Base-by-base conservation (phyloP, 1,284 basidiomycete genomes). In the Thelephora terrestris region DNA sequence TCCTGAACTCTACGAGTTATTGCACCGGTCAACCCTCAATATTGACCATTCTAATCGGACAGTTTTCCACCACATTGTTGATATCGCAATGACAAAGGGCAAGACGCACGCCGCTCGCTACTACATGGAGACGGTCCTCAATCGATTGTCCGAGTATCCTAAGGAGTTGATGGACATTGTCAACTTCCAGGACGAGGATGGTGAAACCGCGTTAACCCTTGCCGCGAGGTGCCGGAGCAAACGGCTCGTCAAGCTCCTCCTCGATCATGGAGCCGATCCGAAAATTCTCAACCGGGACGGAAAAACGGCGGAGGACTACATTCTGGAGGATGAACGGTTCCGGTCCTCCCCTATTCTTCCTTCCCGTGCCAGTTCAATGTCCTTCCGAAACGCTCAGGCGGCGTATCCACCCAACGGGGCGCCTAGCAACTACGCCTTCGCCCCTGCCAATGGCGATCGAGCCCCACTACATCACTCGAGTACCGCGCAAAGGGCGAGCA, bases 101-200 rank as follows among this genome's bases (percentile, higher is more conserved):
- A 99, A 99, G 71, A 90, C 92, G 0, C 95, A 99, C 57, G 96
- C 96, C 3, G 91, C 95, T 2, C 81, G 95, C 20, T 99, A 99
- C 70, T 99, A 99, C 68, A 92, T 99, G 89, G 96, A 99, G 69
- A 96, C 92, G 2, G 87, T 99, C 48, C 75, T 99, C 49, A 76
- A 74, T 43, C 81, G 94, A 39, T 75, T 99, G 17, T 75, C 88
- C n/a, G 93, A 97, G 61, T 99, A 92, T 66, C 94, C 95, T 2
- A 88, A 90, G 58, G 96, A 99, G 66, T 72, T 99, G 16, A 91
- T 93, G 34, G 96, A 99, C 62, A 93, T 99, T 45, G 91, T 99
- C 68, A 99, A 99, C 63, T 99, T 99, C 66, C 96, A 96, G 64
- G 96, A 99, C 63, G 93, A 98, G 62, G 96, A 99, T 57, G 95